phyloP scores from a whole-genome alignment of 495 filamentous ascomycete species.

The Xylaria palmicola region DNA sequence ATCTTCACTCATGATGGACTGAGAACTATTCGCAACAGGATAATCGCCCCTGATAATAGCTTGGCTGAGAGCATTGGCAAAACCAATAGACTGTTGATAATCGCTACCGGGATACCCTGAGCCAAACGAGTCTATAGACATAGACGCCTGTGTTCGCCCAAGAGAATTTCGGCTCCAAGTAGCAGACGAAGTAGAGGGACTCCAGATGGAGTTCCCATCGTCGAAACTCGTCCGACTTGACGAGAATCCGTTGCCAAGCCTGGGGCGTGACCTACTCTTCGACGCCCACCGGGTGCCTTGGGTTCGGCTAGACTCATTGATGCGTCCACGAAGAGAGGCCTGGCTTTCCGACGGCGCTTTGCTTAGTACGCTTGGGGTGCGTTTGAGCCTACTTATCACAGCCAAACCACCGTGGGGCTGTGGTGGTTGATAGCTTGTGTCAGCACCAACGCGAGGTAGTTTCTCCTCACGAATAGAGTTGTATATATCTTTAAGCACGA shows the following conservation, averaged over 20 bases:
- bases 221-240: slow-evolving; percentile 94
- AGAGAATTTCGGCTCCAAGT: slow-evolving; percentile 95
- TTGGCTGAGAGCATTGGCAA: slow-evolving; percentile 94
- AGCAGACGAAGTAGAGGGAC: slow-evolving; percentile 69
- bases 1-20: slow-evolving; percentile 52
- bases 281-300: slow-evolving; percentile 72
- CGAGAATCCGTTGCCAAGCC: slow-evolving; percentile 77
- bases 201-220: slow-evolving; percentile 87
- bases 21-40: slow-evolving; percentile 52
- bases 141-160: slow-evolving; percentile 83
- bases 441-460: slow-evolving; percentile 76
- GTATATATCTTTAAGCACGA: slow-evolving; percentile 89
- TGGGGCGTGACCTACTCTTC: slow-evolving; percentile 81
- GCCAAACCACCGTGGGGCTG: slow-evolving; percentile 47
- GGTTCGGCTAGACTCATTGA: slow-evolving; percentile 58
- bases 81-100: slow-evolving; percentile 95
- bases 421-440: slow-evolving; percentile 43
- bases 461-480: slow-evolving; percentile 80
- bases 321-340: slow-evolving; percentile 65
- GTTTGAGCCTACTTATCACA: slow-evolving; percentile 70
- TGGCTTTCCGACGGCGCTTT: slow-evolving; percentile 79
- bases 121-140: slow-evolving; percentile 85
- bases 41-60: slow-evolving; percentile 94
- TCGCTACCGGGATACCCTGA: slow-evolving; percentile 77
- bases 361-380: slow-evolving; percentile 86